phyloP scores from a whole-genome alignment of 257 asterid species.

The Linaria vulgaris region DNA sequence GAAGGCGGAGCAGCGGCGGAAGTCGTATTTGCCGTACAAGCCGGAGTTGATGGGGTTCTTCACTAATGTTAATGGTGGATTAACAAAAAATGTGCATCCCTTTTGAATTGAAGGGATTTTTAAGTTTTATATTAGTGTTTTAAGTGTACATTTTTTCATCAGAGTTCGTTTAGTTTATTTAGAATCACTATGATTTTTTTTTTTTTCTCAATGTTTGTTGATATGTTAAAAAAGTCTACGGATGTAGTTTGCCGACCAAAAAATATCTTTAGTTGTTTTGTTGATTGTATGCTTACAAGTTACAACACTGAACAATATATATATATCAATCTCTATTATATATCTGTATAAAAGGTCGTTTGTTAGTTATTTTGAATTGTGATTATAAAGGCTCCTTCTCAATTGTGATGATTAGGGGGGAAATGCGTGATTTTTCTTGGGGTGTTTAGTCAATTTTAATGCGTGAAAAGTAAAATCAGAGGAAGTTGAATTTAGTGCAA shows the following conservation, averaged over 20 bases:
- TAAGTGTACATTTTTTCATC: not conserved
- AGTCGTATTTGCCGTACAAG: slow-evolving; percentile 79
- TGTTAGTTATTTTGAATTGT: too few species aligned
- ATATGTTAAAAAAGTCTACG: too few species aligned
- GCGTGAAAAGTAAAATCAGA: too few species aligned
- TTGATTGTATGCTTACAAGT: not conserved
- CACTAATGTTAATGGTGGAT: slow-evolving; percentile 70
- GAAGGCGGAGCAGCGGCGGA: slow-evolving; percentile 50
- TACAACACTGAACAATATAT: too few species aligned
- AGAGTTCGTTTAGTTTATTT: not conserved
- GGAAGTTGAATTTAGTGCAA: too few species aligned
- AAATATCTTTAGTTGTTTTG: not conserved
- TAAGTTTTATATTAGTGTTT: not conserved
- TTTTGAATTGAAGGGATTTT: slow-evolving; percentile 28
- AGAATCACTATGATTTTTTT: not conserved
- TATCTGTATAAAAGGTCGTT: too few species aligned
- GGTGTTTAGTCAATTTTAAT: too few species aligned
- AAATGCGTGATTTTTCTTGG: too few species aligned
- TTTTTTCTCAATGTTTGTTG: not conserved
- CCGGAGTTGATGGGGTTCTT: slow-evolving; percentile 79
- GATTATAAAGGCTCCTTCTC: too few species aligned
- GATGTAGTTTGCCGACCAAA: too few species aligned
- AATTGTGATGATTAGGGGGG: too few species aligned
- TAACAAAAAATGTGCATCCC: slow-evolving; percentile 80
- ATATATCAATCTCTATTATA: not conserved